Evolutionary conservation across 768 basidiomycete species (phyloP), one percentile per base, ranked within the genome.

Genomic region (Tremella mesenterica): DNA sequence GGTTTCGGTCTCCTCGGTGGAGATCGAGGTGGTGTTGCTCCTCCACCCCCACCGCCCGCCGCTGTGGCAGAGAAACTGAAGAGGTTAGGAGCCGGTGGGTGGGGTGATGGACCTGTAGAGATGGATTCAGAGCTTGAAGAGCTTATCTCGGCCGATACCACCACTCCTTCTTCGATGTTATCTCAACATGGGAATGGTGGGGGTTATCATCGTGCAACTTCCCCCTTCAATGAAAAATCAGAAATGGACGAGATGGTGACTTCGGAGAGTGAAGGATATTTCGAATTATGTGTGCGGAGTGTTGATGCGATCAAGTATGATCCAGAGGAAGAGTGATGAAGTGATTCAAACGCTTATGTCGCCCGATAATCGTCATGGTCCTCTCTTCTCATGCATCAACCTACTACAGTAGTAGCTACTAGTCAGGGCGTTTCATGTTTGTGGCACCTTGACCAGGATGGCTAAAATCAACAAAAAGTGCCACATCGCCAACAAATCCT

Each of bases 1-100:
- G 91, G 91, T 1, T 84, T 96, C 30, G 88, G 88, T 1, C 74
- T 96, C 14, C 76, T 97, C 3, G 92, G 90, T 12, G 87, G 88
- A 1, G 88, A 86, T 50, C 83, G 85, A 51, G 81, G 50, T 14
- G 57, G 54, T 14, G 58, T 61, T 36, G 50, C 50, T 7, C 18
- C 30, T 10, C 52, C 25, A 31, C 49, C 21, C 16, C 18, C 30
- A 12, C 52, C 25, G 33, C 49, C 21, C 16, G 54, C 25, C 44
- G 28, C 21, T 3, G 41, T 43, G 8, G 39, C 20, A 18, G 38
- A 57, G 21, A 58, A 55, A 12, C 44, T 64, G 9, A 57, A 58
- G 45, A 44, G 57, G 20, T 41, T 57, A 44, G 60, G 57, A 9
- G 54, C 57, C 14, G 60, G 63, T 8, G 60, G 60, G 31, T 64